These are phyloP conservation scores for Fusarium tupiense DNA, from an alignment of 2,329 filamentous ascomycete species.

Conservation along the genomic window DNA sequence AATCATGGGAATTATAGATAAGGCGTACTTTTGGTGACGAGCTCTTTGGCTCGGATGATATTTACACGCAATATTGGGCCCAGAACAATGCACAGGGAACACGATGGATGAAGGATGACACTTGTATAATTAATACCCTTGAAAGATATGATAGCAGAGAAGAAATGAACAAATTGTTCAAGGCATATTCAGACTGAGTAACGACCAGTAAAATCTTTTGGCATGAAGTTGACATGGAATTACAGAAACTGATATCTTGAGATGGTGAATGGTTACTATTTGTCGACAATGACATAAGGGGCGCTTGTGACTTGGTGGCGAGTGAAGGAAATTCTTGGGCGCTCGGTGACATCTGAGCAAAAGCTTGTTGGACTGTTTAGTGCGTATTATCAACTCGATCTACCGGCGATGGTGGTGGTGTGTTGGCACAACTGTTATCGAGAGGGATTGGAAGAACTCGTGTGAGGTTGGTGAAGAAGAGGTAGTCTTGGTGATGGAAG, in stretches of 20 bases:
- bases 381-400: background rate
- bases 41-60: constrained; percentile 10
- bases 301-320: constrained; percentile 11
- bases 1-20: constrained; percentile 35
- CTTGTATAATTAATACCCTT: constrained; percentile 41
- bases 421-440: background rate
- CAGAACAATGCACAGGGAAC: constrained; percentile 18
- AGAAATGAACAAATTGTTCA: background rate
- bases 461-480: background rate
- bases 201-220: background rate
- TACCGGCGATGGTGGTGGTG: constrained; percentile 5
- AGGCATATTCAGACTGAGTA: background rate
- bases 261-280: background rate
- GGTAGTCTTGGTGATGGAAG: background rate
- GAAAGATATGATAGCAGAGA: constrained; percentile 20
- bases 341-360: constrained; percentile 18
- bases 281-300: constrained; percentile 25
- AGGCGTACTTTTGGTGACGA: constrained; percentile 19
- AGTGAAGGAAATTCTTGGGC: constrained; percentile 1
- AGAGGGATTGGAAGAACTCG: background rate
- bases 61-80: constrained; percentile 13
- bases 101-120: constrained; percentile 16
- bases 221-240: background rate
- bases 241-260: background rate
- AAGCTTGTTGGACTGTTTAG: constrained; percentile 24